phyloP scores from a whole-genome alignment of 495 filamentous ascomycete genomes.

The Platismatia glauca region DNA sequence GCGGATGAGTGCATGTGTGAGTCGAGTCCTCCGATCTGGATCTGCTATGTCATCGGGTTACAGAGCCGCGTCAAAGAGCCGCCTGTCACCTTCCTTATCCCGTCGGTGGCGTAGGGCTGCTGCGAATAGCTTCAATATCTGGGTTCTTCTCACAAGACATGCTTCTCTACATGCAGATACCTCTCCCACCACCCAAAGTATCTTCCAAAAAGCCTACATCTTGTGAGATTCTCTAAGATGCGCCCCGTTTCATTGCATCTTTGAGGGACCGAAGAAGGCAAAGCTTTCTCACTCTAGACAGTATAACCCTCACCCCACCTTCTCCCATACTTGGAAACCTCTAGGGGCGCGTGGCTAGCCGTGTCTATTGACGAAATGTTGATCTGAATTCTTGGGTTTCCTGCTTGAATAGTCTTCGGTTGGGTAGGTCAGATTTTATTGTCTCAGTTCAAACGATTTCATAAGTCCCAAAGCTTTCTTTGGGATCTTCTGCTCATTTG shows the following conservation, averaged over 20 bases:
- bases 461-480: too few relatives aligned
- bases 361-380: too few relatives aligned
- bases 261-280: background rate
- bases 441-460: too few relatives aligned
- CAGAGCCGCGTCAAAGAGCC: background rate
- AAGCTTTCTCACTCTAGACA: background rate
- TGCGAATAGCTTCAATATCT: background rate
- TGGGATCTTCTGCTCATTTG: too few relatives aligned
- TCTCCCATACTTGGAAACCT: too few relatives aligned
- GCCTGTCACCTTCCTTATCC: background rate
- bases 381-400: background rate
- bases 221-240: too few relatives aligned
- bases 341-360: too few relatives aligned
- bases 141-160: background rate
- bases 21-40: background rate
- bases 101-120: conserved; percentile 4
- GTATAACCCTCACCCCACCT: too few relatives aligned
- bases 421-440: too few relatives aligned
- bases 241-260: too few relatives aligned
- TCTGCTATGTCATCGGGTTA: background rate
- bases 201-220: too few relatives aligned
- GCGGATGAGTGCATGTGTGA: conserved; percentile 2
- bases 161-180: background rate
- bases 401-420: background rate
- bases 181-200: too few relatives aligned